Evolutionary conservation across 352 stramenopile genomes (phyloP), one percentile per base, ranked within the genome.

Genomic region (Pythium scleroteichum): DNA sequence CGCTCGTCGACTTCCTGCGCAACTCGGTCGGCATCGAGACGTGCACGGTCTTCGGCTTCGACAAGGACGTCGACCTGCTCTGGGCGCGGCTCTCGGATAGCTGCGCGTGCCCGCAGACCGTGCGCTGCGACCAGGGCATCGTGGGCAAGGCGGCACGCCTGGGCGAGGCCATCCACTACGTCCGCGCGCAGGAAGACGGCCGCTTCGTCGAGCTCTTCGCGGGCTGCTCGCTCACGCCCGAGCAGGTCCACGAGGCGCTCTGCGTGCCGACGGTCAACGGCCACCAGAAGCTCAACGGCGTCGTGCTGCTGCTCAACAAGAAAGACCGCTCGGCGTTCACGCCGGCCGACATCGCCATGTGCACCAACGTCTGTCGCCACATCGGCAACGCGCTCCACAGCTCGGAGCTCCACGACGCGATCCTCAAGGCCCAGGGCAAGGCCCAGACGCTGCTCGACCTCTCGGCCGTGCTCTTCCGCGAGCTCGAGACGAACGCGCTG

Each of bases 391-490:
- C 68, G 9, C 65, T 91, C 16, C 73, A 89, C 61, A 79, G 66
- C 40, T 71, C 82, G 14, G 73, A 79, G 38, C 74, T 89, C 13
- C 78, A 88, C 53, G 78, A 88, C 51, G 71, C 76, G 12, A 73
- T 84, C 2, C 63, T 72, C 9, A 84, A 78, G 46, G 76, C 79
- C 0, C 74, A 89, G 62, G 68, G 72, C n/a, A 89, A 88, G 48
- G 78, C 82, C 0, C 77, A 87, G 63, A 85, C 78, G 14, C 33
- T 89, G 20, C 57, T 91, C 3, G 79, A 89, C 48, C 68, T 91
- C 1, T 91, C 82, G 3, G 69, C 78, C 19, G 47, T 91, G 14
- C 57, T 91, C 10, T 88, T 88, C 41, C 75, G 76, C 17, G 79
- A 89, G 44, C 68, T 89, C 0, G 78, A 91, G 62, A 81, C 79